Base-by-base conservation (phyloP, 768 basidiomycete genomes). In the Podaxis sp. region DNA sequence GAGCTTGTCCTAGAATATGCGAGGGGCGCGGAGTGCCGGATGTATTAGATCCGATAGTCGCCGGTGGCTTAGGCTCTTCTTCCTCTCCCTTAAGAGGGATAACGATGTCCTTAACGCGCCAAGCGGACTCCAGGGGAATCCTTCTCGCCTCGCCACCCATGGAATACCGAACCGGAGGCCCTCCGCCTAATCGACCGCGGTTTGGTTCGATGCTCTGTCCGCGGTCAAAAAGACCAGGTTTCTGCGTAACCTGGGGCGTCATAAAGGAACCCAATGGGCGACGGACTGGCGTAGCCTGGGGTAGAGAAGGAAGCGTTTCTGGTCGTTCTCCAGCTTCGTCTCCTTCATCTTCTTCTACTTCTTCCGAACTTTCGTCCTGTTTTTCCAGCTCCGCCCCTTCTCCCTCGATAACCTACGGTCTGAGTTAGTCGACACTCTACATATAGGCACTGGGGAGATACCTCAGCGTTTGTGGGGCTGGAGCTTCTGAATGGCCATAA, bases 101-200 rank as follows among this genome's bases (percentile, higher is more conserved):
- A 13, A 84, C 77, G 40, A 87, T 78, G 59, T 87, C 87, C 49
- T 73, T 76, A 9, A 87, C 82, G 57, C 76, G 80, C 88, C 85
- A 87, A 13, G 82, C 77, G 46, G 81, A 76, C 33, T 83, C 79
- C 2, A 84, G 68, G 9, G 81, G 70, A 7, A 86, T 77, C 12
- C 84, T 75, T 39, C 79, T 77, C 0, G 84, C 77, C 40, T 81
- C 82, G 1, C 76, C 76, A 11, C 81, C 84, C 24, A 84, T 70
- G 0, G 85, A 86, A 63, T 78, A 73, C 63, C 76, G 64, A 24
- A 72, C 69, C 26, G 66, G 66, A 8, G 58, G 54, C 6, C 48
- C 54, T 58, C 61, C 65, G 52, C 26, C 66, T 19, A 66, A 56
- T 30, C 63, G 65, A 49, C 51, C 40, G 28, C 52, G 40, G 61